Base-by-base conservation (phyloP, 768 basidiomycete species). In the Lenzites betulinus region DNA sequence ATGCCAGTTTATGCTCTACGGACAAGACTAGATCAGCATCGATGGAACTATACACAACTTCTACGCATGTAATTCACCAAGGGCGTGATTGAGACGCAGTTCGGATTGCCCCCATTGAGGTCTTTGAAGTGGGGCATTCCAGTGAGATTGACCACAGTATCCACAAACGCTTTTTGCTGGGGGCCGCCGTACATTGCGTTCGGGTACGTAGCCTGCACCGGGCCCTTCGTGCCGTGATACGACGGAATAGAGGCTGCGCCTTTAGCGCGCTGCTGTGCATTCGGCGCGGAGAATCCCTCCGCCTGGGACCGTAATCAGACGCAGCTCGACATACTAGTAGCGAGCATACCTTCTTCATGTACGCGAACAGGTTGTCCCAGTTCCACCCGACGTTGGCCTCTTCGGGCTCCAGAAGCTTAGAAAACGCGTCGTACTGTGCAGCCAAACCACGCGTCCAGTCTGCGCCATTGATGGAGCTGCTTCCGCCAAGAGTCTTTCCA, bases 1-100 rank as follows among this genome's bases (percentile, higher is more conserved):
- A n/a, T 58, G 62, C 62, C 51, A 51, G 39, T 63, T 83, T 7
- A 65, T 64, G 41, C 80, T 76, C 61, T 78, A 20, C n/a, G n/a
- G n/a, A n/a, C n/a, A n/a, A n/a, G n/a, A n/a, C n/a, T n/a, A n/a
- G n/a, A n/a, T n/a, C n/a, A n/a, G n/a, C n/a, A n/a, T n/a, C n/a
- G n/a, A n/a, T n/a, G n/a, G n/a, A 4, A n/a, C n/a, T n/a, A n/a
- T n/a, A n/a, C n/a, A n/a, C n/a, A n/a, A n/a, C n/a, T n/a, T n/a
- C n/a, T n/a, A 51, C 2, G 20, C 7, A 11, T 35, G 8, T 35
- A 23, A 36, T 16, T 5, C 58, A 82, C 82, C n/a, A 81, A 67
- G 6, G 84, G 84, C 13, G 81, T 82, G 63, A 83, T 78, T 1
- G 83, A 79, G 2, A 86, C 83, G 60, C 80, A 79, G 61, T 84